phyloP scores from a whole-genome alignment of 2,329 filamentous ascomycete species.

The Sclerotinia spermophila region DNA sequence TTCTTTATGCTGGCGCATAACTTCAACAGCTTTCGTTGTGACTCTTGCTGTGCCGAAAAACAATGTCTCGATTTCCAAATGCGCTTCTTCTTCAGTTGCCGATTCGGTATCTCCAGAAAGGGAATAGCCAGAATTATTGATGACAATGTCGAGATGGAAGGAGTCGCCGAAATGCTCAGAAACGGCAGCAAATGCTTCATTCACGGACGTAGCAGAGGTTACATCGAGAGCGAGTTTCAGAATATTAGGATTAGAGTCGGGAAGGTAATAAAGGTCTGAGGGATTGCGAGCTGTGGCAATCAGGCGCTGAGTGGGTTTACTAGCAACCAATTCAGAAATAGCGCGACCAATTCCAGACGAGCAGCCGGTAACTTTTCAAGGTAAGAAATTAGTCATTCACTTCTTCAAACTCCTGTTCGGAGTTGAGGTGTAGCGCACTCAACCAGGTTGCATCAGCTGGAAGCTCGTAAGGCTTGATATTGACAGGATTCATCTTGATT shows the following conservation, averaged over 20 bases:
- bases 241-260: conserved; percentile 38
- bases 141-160: conserved; percentile 54
- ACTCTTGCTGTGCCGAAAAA: conserved; percentile 44
- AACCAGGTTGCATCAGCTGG: conserved; percentile 1
- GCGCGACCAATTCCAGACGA: conserved; percentile 47
- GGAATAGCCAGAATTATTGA: conserved; percentile 60
- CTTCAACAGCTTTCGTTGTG: conserved; percentile 39
- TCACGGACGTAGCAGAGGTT: conserved; percentile 40
- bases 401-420: background rate
- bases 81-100: conserved; percentile 37
- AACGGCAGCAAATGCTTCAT: conserved; percentile 39
- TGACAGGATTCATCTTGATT: conserved; percentile 3
- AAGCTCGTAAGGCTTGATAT: background rate
- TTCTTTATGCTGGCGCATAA: conserved; percentile 40
- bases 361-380: conserved; percentile 45
- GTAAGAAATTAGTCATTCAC: background rate
- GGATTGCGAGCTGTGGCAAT: conserved; percentile 49
- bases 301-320: conserved; percentile 41
- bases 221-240: conserved; percentile 49
- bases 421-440: background rate
- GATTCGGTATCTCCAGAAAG: conserved; percentile 50
- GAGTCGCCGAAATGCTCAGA: conserved; percentile 41
- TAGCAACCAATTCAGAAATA: conserved; percentile 41
- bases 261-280: conserved; percentile 42
- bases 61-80: conserved; percentile 42